phyloP scores from a whole-genome alignment of 73 alveolate genomes.

The Blepharisma stoltei region DNA sequence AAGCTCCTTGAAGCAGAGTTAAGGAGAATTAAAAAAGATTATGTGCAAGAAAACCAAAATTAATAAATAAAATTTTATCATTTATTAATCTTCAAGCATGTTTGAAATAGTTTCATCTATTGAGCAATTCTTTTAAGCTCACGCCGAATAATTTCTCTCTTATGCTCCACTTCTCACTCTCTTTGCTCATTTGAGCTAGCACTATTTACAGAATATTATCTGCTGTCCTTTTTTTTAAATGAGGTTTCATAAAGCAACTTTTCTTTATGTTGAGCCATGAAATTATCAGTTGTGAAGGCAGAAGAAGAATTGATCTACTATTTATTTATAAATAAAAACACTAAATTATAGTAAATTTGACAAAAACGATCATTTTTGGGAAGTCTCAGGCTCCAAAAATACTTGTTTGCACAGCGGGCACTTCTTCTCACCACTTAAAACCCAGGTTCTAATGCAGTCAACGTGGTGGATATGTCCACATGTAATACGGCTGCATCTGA shows the following conservation, averaged over 20 bases:
- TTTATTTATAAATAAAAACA: no score
- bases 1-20: conserved; percentile 1
- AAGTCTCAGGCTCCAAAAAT: not conserved
- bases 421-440: conserved; percentile 1
- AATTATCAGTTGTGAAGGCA: no score
- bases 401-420: conserved; percentile 14
- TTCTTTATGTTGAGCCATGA: no score
- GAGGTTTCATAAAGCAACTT: no score
- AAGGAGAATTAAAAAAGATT: not conserved
- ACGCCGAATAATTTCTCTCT: not conserved
- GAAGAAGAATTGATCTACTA: no score
- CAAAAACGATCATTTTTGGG: not conserved
- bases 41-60: no score
- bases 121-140: conserved; percentile 19
- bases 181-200: not conserved
- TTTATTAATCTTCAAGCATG: not conserved
- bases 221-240: not conserved
- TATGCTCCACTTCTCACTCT: not conserved
- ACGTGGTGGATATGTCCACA: conserved; percentile 22
- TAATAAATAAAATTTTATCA: no score
- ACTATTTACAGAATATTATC: not conserved
- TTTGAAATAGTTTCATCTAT: not conserved
- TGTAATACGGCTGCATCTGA: not conserved
- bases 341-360: no score
- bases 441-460: conserved; percentile 4